Evolutionary conservation across 345 rosid species (phyloP), one percentile per base, ranked within the genome.

Genomic region (Balakata baccata): DNA sequence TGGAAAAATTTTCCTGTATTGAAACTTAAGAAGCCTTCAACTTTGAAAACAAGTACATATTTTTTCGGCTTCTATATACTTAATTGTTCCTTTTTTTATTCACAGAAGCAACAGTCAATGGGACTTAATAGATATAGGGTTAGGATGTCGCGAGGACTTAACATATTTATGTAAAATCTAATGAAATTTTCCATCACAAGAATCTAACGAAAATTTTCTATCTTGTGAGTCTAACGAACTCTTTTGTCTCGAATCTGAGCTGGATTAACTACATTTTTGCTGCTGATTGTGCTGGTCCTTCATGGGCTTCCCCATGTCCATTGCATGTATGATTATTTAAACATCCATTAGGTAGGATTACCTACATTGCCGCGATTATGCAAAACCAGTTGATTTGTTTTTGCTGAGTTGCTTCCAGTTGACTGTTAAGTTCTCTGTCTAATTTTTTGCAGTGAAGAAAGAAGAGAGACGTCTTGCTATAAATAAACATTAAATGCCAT

Each of bases 401-500:
- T 5, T 10, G 6, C 6, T 53, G 20, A 25, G 1, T 66, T 23
- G 8, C 37, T 1, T 72, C 22, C 37, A 49, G 38, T n/a, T 20
- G 38, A 37, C 59, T 51, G n/a, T 23, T n/a, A 41, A 37, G 37
- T 56, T 61, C 23, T 75, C 53, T 58, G 29, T 77, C 75, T 52
- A 14, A 16, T 39, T 52, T 49, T 78, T 81, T 66, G 68, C 85
- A 92, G 97, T 94, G 87, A 94, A 89, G 85, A 89, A 91, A 72
- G 85, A 81, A 79, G 97, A 94, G 76, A 87, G 74, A 69, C 85
- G 78, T 57, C 97, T 94, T 64, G 92, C 84, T 62, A 83, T 94
- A 56, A 80, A 86, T 41, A 87, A 88, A 92, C 98, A 61, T 82
- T 87, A 67, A 94, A 90, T 79, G 92, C 97, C 3, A 59, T 87